A percentile compares a stretch with the other conserved stretches of the same genome.
Evolutionary conservation across 116 monocot genomes (phyloP).

Genomic region (Phalaenopsis hybrid): DNA sequence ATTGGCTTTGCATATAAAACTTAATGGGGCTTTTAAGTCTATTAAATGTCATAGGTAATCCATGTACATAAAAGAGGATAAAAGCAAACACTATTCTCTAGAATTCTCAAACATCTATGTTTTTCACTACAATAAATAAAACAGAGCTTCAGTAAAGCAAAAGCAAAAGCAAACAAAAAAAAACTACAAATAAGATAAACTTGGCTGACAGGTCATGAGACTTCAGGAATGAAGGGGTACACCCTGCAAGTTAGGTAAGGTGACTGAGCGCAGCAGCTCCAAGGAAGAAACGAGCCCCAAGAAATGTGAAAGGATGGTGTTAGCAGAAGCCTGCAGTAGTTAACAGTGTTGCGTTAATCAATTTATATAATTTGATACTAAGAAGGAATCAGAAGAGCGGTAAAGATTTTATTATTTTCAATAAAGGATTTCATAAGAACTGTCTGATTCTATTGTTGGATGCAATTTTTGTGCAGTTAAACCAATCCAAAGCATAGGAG

Average conservation of each 20-base stretch:
- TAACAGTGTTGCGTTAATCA: neutral
- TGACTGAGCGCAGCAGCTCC: slow-evolving; percentile 79
- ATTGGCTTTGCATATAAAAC: too few species aligned
- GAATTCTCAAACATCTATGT: neutral
- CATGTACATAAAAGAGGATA: too few species aligned
- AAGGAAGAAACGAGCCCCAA: slow-evolving; percentile 71
- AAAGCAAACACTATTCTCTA: too few species aligned
- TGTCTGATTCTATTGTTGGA: neutral
- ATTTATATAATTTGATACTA: neutral
- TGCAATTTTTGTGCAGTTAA: neutral
- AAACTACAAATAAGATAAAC: neutral
- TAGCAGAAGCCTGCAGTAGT: slow-evolving; percentile 74
- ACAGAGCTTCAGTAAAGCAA: neutral
- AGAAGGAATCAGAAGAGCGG: neutral
- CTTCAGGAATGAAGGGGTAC: slow-evolving; percentile 39
- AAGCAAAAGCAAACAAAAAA: neutral
- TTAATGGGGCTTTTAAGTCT: too few species aligned
- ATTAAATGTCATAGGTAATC: too few species aligned
- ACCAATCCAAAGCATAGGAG: neutral
- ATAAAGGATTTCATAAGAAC: neutral
- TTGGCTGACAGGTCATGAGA: slow-evolving; percentile 9
- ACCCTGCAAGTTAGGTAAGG: slow-evolving; percentile 47
- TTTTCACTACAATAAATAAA: neutral
- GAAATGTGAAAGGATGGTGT: slow-evolving; percentile 92
- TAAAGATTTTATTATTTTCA: too few species aligned